Evolutionary conservation across 2,329 filamentous ascomycete genomes (phyloP), one percentile per base, ranked within the genome.

Genomic region (Domatiomyces globalis): DNA sequence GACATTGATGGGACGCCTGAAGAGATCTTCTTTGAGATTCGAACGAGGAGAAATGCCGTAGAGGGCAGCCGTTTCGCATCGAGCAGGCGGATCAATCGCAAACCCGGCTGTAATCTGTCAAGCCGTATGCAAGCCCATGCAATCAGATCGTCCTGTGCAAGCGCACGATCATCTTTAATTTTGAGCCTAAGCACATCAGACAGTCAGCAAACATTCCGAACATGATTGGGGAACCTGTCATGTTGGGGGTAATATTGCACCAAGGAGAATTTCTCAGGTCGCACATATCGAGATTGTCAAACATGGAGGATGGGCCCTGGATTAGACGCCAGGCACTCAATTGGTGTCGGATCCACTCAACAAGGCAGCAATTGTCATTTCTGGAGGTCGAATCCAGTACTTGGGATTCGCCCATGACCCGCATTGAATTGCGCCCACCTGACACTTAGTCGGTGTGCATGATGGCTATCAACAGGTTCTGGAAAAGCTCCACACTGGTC

Each of bases 71-170:
- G 87, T 55, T 81, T 75, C 22, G 74, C 71, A 63, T 94, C 82
- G 56, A 85, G 73, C 52, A 96, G 69, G 60, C 83, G 84, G 51
- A 96, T 73, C 58, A 95, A 80, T 9, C 88, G 75, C 59, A 85
- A 85, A 0, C 92, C 90, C 33, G 77, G 71, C 54, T 80, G 79
- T 53, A 95, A 67, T 6, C 88, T 77, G 67, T 95, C 88, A 19
- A 96, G 77, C 42, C 88, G 77, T 60, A 94, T 82, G 63, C 88
- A 95, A 1, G 85, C 81, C 92, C 92, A 96, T 2, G 84, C 87
- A 9, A 87, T 83, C 51, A 95, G 67, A 53, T 84, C 78, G 62
- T 96, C 88, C 56, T 77, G 76, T 3, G 83, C 81, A 58, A 89
- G 78, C 66, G 90, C 84, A 45, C 54, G 56, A 59, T 94, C 84